Base-by-base conservation (phyloP, 148 eudicot species). In the Pouteria glomerata region DNA sequence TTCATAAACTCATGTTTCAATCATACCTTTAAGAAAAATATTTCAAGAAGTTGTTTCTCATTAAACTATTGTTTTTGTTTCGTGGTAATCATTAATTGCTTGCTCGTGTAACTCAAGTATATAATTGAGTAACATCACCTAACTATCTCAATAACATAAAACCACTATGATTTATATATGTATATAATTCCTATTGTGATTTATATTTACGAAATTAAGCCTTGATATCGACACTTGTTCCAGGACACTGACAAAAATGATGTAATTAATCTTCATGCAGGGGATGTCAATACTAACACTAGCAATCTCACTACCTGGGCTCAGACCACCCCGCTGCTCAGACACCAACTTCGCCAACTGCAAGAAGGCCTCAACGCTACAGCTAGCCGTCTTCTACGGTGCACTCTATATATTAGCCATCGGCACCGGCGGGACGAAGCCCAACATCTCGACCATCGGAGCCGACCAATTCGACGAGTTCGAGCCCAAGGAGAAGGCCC, bases 341-440 rank as follows among this genome's bases (percentile, higher is more conserved):
- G 83, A 80, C 53, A 60, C 86, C 57, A 75, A 72, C 50, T 15
- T 53, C 1, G 35, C 52, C 24, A 30, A 82, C 7, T 91, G 97
- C 74, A 73, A 82, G 59, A 84, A 75, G 63, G 85, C 92, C 31
- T 75, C 90, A 6, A 77, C 88, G 29, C 64, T 87, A 19, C 91
- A 91, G 57, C 68, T 89, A 47, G 94, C 78, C 1, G 58, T 91
- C 0, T 91, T 88, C 63, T 91, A 74, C 33, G 94, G 91, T 3
- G 91, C 97, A 61, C 88, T 91, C 55, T 91, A 91, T 81, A 89
- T 84, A 3, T 72, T 91, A 27, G 87, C 97, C 3, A 7, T 91
- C 0, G 97, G 97, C 21, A 91, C 97, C 0, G 97, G 97, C 45
- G 97, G 97, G 1, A 91, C 97, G 8, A 91, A 91, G 76, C 94